Evolutionary conservation across 2,329 filamentous ascomycete species (phyloP).

Genomic region (Lanzia echinophila): DNA sequence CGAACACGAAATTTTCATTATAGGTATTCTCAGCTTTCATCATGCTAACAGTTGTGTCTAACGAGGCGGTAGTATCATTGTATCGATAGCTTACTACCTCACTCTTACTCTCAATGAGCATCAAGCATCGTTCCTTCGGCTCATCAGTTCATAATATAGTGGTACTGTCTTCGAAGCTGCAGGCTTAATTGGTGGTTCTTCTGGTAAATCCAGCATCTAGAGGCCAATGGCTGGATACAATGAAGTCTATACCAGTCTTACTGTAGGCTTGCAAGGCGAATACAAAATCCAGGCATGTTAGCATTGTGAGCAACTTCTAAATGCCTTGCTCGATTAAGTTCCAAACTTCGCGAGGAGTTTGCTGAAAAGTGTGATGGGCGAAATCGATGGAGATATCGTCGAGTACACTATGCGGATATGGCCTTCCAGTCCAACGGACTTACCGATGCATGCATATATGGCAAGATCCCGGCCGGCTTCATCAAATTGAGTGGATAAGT

Average conservation of each 20-base stretch:
- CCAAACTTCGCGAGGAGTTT: slow-evolving; percentile 70
- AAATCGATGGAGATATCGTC: slow-evolving; percentile 76
- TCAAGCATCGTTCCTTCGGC: slow-evolving; percentile 68
- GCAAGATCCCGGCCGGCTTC: no score
- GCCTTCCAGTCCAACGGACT: background rate
- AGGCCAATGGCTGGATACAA: slow-evolving; percentile 37
- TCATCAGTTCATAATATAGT: slow-evolving; percentile 44
- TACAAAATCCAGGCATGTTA: slow-evolving; percentile 46
- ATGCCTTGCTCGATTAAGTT: slow-evolving; percentile 77
- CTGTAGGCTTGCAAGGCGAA: no score
- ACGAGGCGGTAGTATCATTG: slow-evolving; percentile 74
- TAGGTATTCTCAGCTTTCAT: background rate
- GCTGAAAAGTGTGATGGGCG: slow-evolving; percentile 71
- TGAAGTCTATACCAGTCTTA: background rate
- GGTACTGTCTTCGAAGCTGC: slow-evolving; percentile 82
- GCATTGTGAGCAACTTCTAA: slow-evolving; percentile 83
- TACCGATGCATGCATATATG: no score
- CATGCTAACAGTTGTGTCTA: background rate
- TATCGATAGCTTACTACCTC: slow-evolving; percentile 82
- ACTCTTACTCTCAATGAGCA: no score
- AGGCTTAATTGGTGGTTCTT: slow-evolving; percentile 75
- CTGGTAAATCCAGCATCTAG: slow-evolving; percentile 92
- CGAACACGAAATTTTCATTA: background rate
- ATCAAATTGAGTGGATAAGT: no score
- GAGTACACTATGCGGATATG: slow-evolving; percentile 54